A percentile compares a stretch with the other conserved stretches of the same genome.
Conservation (phyloP, 331 rosid genomes). For the Rhamnella rubrinervis region DNA sequence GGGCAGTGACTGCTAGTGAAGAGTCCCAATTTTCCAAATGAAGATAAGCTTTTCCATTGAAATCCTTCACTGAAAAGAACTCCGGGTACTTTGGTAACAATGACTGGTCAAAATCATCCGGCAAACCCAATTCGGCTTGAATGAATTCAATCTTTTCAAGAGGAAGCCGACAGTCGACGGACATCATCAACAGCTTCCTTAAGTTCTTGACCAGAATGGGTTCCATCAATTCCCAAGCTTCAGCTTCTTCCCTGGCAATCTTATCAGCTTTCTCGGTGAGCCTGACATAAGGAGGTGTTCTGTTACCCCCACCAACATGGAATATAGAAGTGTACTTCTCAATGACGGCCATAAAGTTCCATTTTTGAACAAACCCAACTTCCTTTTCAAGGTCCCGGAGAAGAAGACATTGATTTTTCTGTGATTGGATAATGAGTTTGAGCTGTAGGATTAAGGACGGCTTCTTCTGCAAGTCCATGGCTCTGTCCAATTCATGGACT, state of each 20-base stretch:
- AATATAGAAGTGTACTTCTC: conserved; percentile 66
- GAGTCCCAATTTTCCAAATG: conserved; percentile 88
- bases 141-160: conserved; percentile 58
- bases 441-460: conserved; percentile 65
- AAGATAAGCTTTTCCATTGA: conserved; percentile 49
- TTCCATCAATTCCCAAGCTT: conserved; percentile 51
- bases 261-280: conserved; percentile 59
- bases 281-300: conserved; percentile 55
- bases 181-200: conserved; percentile 72
- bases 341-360: conserved; percentile 81
- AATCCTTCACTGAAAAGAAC: conserved; percentile 50
- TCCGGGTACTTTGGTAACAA: conserved; percentile 66
- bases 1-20: conserved; percentile 53
- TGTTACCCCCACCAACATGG: conserved; percentile 48
- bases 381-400: conserved; percentile 83
- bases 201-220: conserved; percentile 62
- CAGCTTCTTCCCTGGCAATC: conserved; percentile 56
- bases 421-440: conserved; percentile 63
- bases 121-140: conserved; percentile 65
- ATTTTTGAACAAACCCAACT: conserved; percentile 82
- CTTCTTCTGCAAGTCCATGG: conserved; percentile 75
- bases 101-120: conserved; percentile 45
- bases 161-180: conserved; percentile 65
- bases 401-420: conserved; percentile 33
- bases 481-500: conserved; percentile 66